A percentile compares a stretch with the other conserved stretches of the same genome.
phyloP scores from a whole-genome alignment of 805 yeast genomes.

The Teunomyces barrocoloradensis region DNA sequence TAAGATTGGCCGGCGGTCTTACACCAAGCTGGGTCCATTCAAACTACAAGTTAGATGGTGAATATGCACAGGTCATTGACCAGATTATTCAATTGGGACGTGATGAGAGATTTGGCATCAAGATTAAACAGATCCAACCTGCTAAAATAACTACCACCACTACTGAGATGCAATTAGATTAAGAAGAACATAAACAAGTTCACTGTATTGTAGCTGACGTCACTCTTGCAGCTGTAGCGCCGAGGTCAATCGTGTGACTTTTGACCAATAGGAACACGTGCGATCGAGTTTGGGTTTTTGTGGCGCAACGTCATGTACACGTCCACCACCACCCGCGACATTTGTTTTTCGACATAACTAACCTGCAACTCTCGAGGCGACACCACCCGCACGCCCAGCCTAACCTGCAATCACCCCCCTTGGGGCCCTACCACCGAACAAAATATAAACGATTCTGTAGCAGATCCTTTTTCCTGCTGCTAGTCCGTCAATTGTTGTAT shows the following conservation, averaged over 20 bases:
- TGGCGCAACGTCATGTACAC: background rate
- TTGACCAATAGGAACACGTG: conserved; percentile 1
- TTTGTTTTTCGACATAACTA: background rate
- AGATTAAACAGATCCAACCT: conserved; percentile 61
- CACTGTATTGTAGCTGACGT: background rate
- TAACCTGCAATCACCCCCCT: conserved; percentile 1
- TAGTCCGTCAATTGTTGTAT: conserved; percentile 4
- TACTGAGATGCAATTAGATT: conserved; percentile 19
- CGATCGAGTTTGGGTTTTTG: background rate
- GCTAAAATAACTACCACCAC: conserved; percentile 31
- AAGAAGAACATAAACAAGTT: background rate
- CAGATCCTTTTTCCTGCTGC: conserved; percentile 4
- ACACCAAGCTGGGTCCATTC: conserved; percentile 90
- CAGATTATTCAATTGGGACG: conserved; percentile 58
- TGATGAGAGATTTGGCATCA: conserved; percentile 69
- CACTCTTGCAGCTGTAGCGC: background rate
- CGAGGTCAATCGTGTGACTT: conserved; percentile 1
- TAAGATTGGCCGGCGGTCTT: conserved; percentile 80
- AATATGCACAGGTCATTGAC: conserved; percentile 43
- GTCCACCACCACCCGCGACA: background rate
- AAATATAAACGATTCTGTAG: background rate
- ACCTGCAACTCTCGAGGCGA: background rate
- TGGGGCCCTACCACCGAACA: background rate
- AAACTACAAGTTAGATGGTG: conserved; percentile 56
- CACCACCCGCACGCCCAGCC: background rate